These are phyloP conservation scores for Talinum fruticosum DNA, from an alignment of 148 eudicot genomes.

Conservation along the genomic window DNA sequence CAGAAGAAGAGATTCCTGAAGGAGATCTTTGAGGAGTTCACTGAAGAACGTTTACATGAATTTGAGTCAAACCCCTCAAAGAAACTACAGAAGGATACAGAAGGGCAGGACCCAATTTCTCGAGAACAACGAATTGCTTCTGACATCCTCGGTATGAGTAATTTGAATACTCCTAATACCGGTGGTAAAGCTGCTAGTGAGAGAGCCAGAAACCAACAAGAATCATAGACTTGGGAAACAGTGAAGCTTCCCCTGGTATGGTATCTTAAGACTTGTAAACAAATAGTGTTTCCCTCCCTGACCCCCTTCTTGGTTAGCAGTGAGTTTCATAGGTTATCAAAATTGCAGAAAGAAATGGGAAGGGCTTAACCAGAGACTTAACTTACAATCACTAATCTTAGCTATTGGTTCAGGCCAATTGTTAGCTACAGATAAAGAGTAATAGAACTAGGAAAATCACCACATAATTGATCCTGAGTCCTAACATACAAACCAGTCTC, in stretches of 20 bases:
- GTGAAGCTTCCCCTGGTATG: not conserved
- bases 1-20: constrained; percentile 11
- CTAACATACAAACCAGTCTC: not conserved
- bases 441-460: not conserved
- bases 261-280: not conserved
- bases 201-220: not conserved
- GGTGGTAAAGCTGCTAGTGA: not conserved
- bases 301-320: not conserved
- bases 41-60: constrained; percentile 19
- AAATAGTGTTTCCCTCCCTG: not conserved
- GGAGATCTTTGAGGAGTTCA: constrained; percentile 24
- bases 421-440: not conserved
- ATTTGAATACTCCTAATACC: not conserved
- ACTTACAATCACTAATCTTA: not conserved
- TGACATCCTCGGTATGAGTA: too few relatives aligned
- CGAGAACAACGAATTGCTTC: too few relatives aligned
- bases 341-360: not conserved
- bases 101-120: not conserved
- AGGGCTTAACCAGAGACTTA: not conserved
- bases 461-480: not conserved
- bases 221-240: constrained; percentile 8
- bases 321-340: not conserved
- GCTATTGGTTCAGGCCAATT: not conserved
- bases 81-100: constrained; percentile 13
- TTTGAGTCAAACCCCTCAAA: constrained; percentile 15